Percentiles rank a stretch among this genome's conserved stretches.
These are phyloP conservation scores for Cladosporium sp. DNA, from an alignment of 2,329 filamentous ascomycete genomes.

Conservation along the genomic window DNA sequence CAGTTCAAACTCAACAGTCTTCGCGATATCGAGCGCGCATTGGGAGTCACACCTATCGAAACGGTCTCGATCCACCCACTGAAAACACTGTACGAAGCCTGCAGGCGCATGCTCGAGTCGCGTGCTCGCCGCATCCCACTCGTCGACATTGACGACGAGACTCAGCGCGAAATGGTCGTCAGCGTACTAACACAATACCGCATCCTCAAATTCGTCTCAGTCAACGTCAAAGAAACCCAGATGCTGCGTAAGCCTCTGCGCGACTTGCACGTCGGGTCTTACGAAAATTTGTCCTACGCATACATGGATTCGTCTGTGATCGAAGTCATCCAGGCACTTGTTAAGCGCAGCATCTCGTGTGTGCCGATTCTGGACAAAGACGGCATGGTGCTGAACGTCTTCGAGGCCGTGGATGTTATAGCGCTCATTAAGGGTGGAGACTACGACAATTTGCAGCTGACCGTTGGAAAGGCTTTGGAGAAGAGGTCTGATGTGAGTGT, in stretches of 20 bases:
- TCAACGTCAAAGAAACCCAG: constrained; percentile 87
- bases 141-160: constrained; percentile 91
- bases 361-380: constrained; percentile 86
- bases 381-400: constrained; percentile 82
- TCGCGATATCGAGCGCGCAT: constrained; percentile 90
- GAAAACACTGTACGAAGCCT: constrained; percentile 88
- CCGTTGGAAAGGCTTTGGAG: constrained; percentile 81
- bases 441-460: constrained; percentile 84
- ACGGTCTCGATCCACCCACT: constrained; percentile 94
- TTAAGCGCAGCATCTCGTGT: constrained; percentile 88
- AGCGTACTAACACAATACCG: constrained; percentile 98
- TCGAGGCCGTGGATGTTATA: constrained; percentile 96
- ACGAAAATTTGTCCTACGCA: constrained; percentile 73
- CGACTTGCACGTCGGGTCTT: constrained; percentile 82
- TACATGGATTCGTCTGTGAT: constrained; percentile 88
- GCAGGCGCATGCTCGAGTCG: constrained; percentile 87
- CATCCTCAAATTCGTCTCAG: constrained; percentile 96
- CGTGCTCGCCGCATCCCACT: constrained; percentile 89
- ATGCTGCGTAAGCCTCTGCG: constrained; percentile 80
- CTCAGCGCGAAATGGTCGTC: constrained; percentile 83
- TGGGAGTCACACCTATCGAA: constrained; percentile 85
- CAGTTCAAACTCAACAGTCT: constrained; percentile 90
- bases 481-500: constrained; percentile 68
- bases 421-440: constrained; percentile 88
- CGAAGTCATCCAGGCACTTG: constrained; percentile 89